Evolutionary conservation across 2,329 filamentous ascomycete genomes (phyloP).

Genomic region (Beauveria brongniartii): DNA sequence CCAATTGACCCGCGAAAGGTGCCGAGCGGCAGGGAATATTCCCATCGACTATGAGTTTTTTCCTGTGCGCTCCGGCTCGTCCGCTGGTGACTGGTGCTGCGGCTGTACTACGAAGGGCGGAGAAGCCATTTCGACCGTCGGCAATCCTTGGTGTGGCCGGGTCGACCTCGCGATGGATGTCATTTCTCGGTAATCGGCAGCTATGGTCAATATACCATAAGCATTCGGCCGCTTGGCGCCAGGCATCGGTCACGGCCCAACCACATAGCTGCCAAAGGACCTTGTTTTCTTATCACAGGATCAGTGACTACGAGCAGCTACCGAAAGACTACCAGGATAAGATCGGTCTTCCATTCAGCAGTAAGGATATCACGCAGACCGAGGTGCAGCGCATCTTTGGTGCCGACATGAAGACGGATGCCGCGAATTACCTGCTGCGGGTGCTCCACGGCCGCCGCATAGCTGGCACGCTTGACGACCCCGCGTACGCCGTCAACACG

Average conservation of each 20-base stretch:
- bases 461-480: constrained; percentile 55
- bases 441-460: constrained; percentile 57
- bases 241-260: background rate
- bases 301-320: constrained; percentile 50
- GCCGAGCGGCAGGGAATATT: background rate
- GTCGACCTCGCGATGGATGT: constrained; percentile 13
- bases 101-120: background rate
- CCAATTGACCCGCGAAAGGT: background rate
- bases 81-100: background rate
- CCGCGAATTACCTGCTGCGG: constrained; percentile 46
- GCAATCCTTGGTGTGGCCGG: background rate
- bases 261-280: constrained; percentile 18
- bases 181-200: background rate
- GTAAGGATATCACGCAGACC: constrained; percentile 37
- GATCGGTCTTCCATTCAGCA: constrained; percentile 45
- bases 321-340: constrained; percentile 49
- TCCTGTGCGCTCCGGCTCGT: background rate
- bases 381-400: constrained; percentile 46
- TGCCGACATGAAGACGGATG: constrained; percentile 30
- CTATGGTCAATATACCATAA: background rate
- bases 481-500: constrained; percentile 41
- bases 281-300: constrained; percentile 29
- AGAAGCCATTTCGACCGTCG: background rate
- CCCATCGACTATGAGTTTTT: background rate
- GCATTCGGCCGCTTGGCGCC: background rate